These are phyloP conservation scores for Cochliopodium minus DNA, from an alignment of 208 protist species.

Conservation along the genomic window DNA sequence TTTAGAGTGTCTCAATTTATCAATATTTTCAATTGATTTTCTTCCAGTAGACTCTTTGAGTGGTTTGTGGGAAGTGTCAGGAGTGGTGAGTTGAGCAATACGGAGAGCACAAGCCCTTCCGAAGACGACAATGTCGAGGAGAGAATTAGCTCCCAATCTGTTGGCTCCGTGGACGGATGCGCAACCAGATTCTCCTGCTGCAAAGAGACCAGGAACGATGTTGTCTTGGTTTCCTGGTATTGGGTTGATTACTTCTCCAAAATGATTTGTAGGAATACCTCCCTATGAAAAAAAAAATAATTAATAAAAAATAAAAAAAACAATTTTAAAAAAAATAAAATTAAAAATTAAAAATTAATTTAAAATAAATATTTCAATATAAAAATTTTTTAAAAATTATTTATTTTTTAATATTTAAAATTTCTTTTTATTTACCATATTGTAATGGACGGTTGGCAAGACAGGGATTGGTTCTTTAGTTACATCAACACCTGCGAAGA, in stretches of 20 bases:
- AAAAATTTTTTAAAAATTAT: no score
- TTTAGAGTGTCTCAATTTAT: constrained; percentile 76
- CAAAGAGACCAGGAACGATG: constrained; percentile 84
- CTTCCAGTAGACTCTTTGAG: constrained; percentile 63
- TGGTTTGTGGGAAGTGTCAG: constrained; percentile 51
- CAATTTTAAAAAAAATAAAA: no score
- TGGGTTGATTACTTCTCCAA: constrained; percentile 62
- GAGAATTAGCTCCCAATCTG: constrained; percentile 92
- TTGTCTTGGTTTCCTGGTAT: constrained; percentile 58
- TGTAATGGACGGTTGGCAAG: constrained; percentile 97
- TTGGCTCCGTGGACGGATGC: constrained; percentile 95
- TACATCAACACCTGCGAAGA: constrained; percentile 96
- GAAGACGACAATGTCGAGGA: constrained; percentile 98
- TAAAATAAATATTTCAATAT: no score
- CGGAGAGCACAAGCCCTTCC: constrained; percentile 83
- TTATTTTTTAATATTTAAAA: constrained; percentile 16
- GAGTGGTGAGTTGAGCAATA: constrained; percentile 69
- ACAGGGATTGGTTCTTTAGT: constrained; percentile 96
- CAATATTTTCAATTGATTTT: constrained; percentile 75
- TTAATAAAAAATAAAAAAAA: constrained; percentile 2
- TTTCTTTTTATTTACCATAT: constrained; percentile 89
- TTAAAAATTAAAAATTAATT: no score
- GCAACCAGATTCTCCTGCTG: constrained; percentile 88
- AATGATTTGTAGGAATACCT: constrained; percentile 66
- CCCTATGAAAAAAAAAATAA: constrained; percentile 24